A percentile compares a stretch with the other conserved stretches of the same genome.
phyloP scores from a whole-genome alignment of 2,329 filamentous ascomycete genomes.

The Colletotrichum viniferum region DNA sequence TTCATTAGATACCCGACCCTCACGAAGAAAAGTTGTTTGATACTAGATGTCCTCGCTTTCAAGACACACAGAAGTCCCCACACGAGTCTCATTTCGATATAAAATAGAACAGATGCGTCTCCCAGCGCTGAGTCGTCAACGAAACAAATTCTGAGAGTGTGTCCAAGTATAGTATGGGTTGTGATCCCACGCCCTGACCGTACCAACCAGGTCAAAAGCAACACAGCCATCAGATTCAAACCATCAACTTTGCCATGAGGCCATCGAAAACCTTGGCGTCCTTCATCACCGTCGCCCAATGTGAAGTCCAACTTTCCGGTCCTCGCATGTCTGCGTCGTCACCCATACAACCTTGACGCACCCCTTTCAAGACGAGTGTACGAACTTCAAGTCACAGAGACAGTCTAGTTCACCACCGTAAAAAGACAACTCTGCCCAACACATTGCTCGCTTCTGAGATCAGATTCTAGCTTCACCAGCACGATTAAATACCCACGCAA shows the following conservation, averaged over 20 bases:
- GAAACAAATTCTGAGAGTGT: no score
- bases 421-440: no score
- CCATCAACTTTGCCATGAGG: fast-evolving
- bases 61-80: no score
- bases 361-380: fast-evolving
- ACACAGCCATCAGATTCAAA: background rate
- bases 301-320: fast-evolving
- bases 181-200: background rate
- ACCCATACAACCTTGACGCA: no score
- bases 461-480: fast-evolving
- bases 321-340: fast-evolving
- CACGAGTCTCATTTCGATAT: no score
- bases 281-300: fast-evolving
- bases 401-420: no score
- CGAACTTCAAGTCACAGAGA: background rate
- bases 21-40: no score
- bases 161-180: no score
- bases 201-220: background rate
- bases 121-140: no score
- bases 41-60: no score
- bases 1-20: no score
- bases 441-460: background rate
- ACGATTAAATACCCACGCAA: background rate
- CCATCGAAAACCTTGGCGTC: fast-evolving
- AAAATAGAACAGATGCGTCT: no score